phyloP scores from a whole-genome alignment of 805 yeast species.

The Clavispora fructus region DNA sequence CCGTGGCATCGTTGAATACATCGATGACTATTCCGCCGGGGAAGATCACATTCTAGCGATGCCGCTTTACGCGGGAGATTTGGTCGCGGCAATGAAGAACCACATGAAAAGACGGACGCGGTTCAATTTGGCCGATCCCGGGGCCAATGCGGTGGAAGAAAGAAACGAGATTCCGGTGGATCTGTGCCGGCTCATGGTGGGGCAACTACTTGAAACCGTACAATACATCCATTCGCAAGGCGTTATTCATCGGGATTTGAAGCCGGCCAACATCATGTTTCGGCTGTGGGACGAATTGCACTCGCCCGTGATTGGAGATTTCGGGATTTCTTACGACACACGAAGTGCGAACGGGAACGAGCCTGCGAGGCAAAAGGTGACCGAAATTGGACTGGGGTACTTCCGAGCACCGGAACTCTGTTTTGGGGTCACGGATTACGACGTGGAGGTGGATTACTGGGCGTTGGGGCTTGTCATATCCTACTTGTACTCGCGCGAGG shows the following conservation, averaged over 20 bases:
- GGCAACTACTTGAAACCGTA: slow-evolving; percentile 20
- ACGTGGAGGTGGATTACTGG: slow-evolving; percentile 65
- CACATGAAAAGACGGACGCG: slow-evolving; percentile 17
- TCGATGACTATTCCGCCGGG: slow-evolving; percentile 17
- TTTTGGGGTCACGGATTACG: slow-evolving; percentile 53
- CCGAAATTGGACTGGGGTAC: slow-evolving; percentile 61
- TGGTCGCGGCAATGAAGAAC: slow-evolving; percentile 20
- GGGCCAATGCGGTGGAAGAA: slow-evolving; percentile 6
- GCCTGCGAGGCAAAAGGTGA: slow-evolving; percentile 34
- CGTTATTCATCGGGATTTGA: slow-evolving; percentile 39
- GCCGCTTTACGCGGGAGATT: slow-evolving; percentile 23
- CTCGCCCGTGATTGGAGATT: slow-evolving; percentile 49
- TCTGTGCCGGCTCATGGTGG: slow-evolving; percentile 9
- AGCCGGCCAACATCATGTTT: slow-evolving; percentile 34
- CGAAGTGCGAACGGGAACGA: slow-evolving; percentile 28
- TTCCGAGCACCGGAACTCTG: slow-evolving; percentile 74
- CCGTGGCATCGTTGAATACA: slow-evolving; percentile 10
- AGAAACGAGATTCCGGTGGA: slow-evolving; percentile 13
- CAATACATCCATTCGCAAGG: slow-evolving; percentile 26
- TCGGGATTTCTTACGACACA: slow-evolving; percentile 47
- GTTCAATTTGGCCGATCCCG: slow-evolving; percentile 22
- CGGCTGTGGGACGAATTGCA: slow-evolving; percentile 13
- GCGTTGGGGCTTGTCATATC: slow-evolving; percentile 58
- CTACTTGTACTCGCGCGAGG: slow-evolving; percentile 37
- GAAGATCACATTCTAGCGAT: slow-evolving; percentile 34